A percentile compares a stretch with the other conserved stretches of the same genome.
These are phyloP conservation scores for Fusarium goolgardi DNA, from an alignment of 2,329 filamentous ascomycete genomes.

Conservation along the genomic window DNA sequence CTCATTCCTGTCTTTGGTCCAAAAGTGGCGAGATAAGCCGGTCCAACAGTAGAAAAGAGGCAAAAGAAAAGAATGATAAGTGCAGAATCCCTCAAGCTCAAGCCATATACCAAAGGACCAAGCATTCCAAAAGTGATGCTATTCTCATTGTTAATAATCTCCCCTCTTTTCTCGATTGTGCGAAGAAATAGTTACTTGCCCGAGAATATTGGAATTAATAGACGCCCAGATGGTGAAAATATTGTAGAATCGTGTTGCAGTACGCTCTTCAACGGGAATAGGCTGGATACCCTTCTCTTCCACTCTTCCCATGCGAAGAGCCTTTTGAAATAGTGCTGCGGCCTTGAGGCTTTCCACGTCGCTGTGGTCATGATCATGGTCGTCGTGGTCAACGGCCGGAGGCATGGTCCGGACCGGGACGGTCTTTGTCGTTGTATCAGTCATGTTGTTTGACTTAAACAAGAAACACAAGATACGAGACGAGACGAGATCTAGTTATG, in stretches of 20 bases:
- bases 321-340: constrained; percentile 48
- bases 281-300: constrained; percentile 60
- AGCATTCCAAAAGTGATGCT: constrained; percentile 74
- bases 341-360: constrained; percentile 46
- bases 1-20: constrained; percentile 73
- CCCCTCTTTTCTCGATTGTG: not conserved
- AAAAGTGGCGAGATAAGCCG: constrained; percentile 68
- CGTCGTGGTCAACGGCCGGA: constrained; percentile 36
- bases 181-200: constrained; percentile 50
- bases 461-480: not conserved
- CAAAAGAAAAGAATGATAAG: constrained; percentile 74
- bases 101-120: constrained; percentile 65
- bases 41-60: constrained; percentile 63
- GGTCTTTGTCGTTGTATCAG: constrained; percentile 26
- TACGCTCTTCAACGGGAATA: constrained; percentile 56
- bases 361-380: constrained; percentile 38
- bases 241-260: constrained; percentile 55
- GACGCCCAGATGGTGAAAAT: constrained; percentile 63
- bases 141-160: constrained; percentile 6
- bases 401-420: constrained; percentile 28
- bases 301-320: constrained; percentile 54
- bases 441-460: constrained; percentile 3
- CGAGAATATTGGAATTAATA: constrained; percentile 61
- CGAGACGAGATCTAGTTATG: not conserved
- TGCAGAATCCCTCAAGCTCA: constrained; percentile 66